A percentile compares a stretch with the other conserved stretches of the same genome.
phyloP scores from a whole-genome alignment of 2,329 filamentous ascomycete genomes.

The Raffaelea deltoideospora region DNA sequence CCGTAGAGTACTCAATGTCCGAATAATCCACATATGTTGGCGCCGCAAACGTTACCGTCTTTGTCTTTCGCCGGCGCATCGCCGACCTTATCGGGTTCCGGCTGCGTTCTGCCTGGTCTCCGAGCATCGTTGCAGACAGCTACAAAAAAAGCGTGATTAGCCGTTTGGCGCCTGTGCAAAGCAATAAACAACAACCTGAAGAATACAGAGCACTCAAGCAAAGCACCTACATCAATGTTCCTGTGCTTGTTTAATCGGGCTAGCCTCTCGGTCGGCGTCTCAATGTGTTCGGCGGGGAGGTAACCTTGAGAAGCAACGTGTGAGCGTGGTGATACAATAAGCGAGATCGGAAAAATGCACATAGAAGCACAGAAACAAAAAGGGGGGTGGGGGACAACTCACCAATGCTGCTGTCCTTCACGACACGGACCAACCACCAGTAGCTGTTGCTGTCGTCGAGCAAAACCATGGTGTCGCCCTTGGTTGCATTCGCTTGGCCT shows the following conservation, averaged over 20 bases:
- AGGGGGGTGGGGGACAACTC: constrained; percentile 10
- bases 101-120: constrained; percentile 56
- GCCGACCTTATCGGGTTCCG: constrained; percentile 73
- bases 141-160: constrained; percentile 18
- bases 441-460: constrained; percentile 98
- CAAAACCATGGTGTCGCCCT: constrained; percentile 97
- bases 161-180: no score
- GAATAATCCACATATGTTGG: constrained; percentile 82
- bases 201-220: not conserved
- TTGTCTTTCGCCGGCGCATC: constrained; percentile 66
- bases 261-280: constrained; percentile 88
- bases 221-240: constrained; percentile 72
- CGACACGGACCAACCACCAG: constrained; percentile 96
- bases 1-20: constrained; percentile 70
- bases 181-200: not conserved
- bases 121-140: constrained; percentile 48
- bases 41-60: constrained; percentile 72
- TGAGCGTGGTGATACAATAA: no score
- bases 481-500: constrained; percentile 94
- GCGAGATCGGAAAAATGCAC: no score
- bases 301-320: no score
- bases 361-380: no score
- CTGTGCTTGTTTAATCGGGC: constrained; percentile 93
- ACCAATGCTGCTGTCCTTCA: constrained; percentile 94
- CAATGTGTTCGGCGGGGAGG: constrained; percentile 91